Percentiles rank a stretch among this genome's conserved stretches.
Evolutionary conservation across 2,329 filamentous ascomycete species (phyloP).

Genomic region (Penicillium paneum): DNA sequence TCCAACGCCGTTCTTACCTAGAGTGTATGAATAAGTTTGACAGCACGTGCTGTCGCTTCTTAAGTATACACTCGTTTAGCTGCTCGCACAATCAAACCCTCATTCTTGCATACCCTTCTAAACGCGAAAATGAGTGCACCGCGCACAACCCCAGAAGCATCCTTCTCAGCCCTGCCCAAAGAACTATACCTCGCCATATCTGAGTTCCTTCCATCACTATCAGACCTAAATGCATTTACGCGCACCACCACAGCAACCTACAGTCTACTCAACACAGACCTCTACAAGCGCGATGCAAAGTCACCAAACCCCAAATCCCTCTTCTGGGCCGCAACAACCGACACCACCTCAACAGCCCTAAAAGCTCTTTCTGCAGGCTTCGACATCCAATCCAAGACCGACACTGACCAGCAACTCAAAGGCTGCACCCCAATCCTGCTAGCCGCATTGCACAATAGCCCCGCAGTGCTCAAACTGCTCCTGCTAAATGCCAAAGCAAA

Average conservation of each 20-base stretch:
- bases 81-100: not conserved
- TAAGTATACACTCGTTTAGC: not conserved
- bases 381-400: conserved; percentile 13
- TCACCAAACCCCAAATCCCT: conserved; percentile 11
- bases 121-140: conserved; percentile 4
- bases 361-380: conserved; percentile 16
- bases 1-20: not conserved
- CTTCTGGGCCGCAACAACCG: conserved; percentile 20
- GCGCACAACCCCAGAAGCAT: not conserved
- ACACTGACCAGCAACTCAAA: conserved; percentile 11
- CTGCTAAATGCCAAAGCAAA: conserved; percentile 13
- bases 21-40: not conserved
- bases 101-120: not conserved
- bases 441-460: conserved; percentile 16
- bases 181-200: conserved; percentile 19
- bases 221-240: conserved; percentile 18
- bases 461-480: conserved; percentile 10
- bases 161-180: conserved; percentile 10
- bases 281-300: conserved; percentile 19
- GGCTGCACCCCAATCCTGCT: conserved; percentile 20
- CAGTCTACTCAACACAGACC: conserved; percentile 11
- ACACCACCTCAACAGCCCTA: conserved; percentile 8
- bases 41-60: not conserved
- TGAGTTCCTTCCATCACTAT: conserved; percentile 5
- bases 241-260: conserved; percentile 13